Evolutionary conservation across 768 basidiomycete genomes (phyloP).

Genomic region (Daedalea quercina): DNA sequence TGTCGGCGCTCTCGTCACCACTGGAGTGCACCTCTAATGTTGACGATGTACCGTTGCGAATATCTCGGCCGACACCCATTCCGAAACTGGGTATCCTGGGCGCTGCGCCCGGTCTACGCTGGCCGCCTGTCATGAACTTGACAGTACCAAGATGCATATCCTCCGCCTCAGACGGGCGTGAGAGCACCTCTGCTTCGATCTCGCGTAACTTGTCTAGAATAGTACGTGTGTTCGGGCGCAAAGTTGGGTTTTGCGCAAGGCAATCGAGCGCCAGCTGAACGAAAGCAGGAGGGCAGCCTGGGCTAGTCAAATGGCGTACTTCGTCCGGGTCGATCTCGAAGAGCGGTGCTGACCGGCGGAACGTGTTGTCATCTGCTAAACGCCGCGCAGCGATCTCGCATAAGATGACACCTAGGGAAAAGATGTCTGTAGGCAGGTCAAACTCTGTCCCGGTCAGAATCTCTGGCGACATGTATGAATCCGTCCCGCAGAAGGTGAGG

Average conservation of each 20-base stretch:
- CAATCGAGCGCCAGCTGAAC: conserved; percentile 77
- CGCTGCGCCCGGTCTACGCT: conserved; percentile 42
- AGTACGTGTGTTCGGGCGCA: conserved; percentile 68
- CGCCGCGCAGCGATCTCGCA: conserved; percentile 83
- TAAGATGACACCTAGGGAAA: conserved; percentile 88
- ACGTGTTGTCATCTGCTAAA: conserved; percentile 77
- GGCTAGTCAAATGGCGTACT: conserved; percentile 55
- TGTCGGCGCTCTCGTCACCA: conserved; percentile 50
- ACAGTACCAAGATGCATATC: conserved; percentile 81
- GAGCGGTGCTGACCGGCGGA: conserved; percentile 70
- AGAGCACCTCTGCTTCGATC: conserved; percentile 81
- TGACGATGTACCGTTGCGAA: conserved; percentile 34
- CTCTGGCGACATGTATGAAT: conserved; percentile 96
- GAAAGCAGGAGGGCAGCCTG: conserved; percentile 76
- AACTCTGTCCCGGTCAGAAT: conserved; percentile 90
- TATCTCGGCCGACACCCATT: conserved; percentile 57
- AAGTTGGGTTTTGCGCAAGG: conserved; percentile 51
- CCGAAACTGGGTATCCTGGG: conserved; percentile 90
- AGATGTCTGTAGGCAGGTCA: conserved; percentile 90
- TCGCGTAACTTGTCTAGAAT: conserved; percentile 73
- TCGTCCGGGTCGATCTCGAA: conserved; percentile 78
- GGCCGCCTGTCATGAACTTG: conserved; percentile 69
- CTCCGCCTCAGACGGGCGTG: conserved; percentile 54
- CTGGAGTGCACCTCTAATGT: conserved; percentile 27
- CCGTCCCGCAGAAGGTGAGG: conserved; percentile 83